A percentile compares a stretch with the other conserved stretches of the same genome.
phyloP scores from a whole-genome alignment of 2,329 filamentous ascomycete genomes.

The Cladophialophora immunda region DNA sequence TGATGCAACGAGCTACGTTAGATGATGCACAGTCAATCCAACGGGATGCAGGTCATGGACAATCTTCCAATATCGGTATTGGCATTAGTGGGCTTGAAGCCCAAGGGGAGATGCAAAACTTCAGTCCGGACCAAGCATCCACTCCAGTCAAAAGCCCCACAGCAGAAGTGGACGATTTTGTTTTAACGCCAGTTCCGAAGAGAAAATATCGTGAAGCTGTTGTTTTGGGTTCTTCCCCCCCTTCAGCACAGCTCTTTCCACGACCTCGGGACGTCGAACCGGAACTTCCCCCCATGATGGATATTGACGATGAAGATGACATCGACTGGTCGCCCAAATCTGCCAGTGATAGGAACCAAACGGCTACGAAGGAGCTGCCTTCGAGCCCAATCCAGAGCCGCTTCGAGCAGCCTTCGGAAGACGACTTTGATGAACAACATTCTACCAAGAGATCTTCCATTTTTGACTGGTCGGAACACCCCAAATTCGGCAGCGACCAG shows the following conservation, averaged over 20 bases:
- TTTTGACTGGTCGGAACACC: constrained; percentile 72
- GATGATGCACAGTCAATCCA: constrained; percentile 18
- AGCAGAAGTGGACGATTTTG: constrained; percentile 30
- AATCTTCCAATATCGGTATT: constrained; percentile 29
- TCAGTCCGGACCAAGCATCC: constrained; percentile 29
- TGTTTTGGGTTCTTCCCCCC: constrained; percentile 33
- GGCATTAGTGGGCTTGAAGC: constrained; percentile 32
- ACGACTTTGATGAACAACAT: constrained; percentile 41
- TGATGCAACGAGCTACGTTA: constrained; percentile 37
- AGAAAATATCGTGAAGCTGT: constrained; percentile 20
- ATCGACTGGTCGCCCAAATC: constrained; percentile 40
- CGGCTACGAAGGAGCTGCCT: background rate
- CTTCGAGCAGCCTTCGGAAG: constrained; percentile 31
- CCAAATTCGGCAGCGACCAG: constrained; percentile 61
- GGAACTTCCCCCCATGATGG: constrained; percentile 33
- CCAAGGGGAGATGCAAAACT: constrained; percentile 18
- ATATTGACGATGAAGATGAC: constrained; percentile 33
- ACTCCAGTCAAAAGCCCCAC: constrained; percentile 32
- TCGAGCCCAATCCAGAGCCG: constrained; percentile 23
- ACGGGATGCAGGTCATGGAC: constrained; percentile 3
- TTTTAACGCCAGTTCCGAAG: constrained; percentile 33
- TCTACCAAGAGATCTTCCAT: constrained; percentile 61
- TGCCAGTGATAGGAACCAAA: constrained; percentile 8
- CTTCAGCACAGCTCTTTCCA: constrained; percentile 21
- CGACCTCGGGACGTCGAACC: constrained; percentile 26